Conservation (phyloP, 139 green algal species). For the Chlamydomonas asymmetrica region DNA sequence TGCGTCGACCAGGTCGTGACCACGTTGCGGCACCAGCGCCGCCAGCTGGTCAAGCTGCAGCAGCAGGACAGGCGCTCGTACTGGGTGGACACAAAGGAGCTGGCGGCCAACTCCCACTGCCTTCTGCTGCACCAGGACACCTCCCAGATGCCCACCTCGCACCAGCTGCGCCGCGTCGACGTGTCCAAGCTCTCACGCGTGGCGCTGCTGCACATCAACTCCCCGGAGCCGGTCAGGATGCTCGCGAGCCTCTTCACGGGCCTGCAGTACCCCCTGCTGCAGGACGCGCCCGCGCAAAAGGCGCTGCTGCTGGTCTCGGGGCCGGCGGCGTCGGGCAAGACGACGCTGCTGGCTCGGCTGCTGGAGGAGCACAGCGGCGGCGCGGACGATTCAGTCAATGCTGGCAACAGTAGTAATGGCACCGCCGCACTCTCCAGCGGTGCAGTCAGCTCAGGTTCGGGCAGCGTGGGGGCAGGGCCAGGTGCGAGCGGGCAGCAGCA, state of each 20-base stretch:
- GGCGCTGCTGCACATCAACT: conserved; percentile 60
- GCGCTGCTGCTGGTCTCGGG: conserved; percentile 52
- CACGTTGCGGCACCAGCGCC: conserved; percentile 53
- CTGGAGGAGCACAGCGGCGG: conserved; percentile 26
- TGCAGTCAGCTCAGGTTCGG: no score
- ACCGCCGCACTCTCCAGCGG: no score
- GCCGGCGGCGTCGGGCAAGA: conserved; percentile 44
- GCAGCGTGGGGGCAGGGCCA: no score
- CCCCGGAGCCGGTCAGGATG: conserved; percentile 55
- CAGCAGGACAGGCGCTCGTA: conserved; percentile 50
- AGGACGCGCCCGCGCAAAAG: conserved; percentile 7
- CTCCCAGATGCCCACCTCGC: conserved; percentile 17
- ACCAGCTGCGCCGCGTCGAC: conserved; percentile 50
- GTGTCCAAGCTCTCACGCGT: conserved; percentile 33
- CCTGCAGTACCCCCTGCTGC: conserved; percentile 35
- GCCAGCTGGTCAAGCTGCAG: conserved; percentile 57
- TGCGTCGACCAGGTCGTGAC: conserved; percentile 19
- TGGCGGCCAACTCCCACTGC: conserved; percentile 60
- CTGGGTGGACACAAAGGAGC: conserved; percentile 68
- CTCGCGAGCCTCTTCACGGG: conserved; percentile 48
- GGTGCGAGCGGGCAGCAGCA: no score
- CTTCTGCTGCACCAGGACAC: conserved; percentile 52
- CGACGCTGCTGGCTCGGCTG: conserved; percentile 38
- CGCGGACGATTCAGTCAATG: no score
- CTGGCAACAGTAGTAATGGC: no score